Conservation (phyloP, 2,329 filamentous ascomycete genomes). For the Penicillium hesseltinei region DNA sequence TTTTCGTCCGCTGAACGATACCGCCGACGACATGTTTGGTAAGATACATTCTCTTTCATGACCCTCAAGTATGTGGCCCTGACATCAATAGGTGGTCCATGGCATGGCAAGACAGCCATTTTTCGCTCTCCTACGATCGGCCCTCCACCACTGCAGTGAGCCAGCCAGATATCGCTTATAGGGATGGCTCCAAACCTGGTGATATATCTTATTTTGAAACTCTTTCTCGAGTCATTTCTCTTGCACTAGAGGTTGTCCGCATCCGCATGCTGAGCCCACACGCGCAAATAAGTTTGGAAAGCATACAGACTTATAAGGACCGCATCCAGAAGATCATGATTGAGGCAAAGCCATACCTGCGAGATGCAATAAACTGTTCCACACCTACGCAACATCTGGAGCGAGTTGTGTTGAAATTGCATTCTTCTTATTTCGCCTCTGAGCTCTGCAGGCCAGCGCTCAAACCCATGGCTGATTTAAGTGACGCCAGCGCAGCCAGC, state of each 20-base stretch:
- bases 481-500: conserved; percentile 38
- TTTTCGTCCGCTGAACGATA: conserved; percentile 51
- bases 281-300: conserved; percentile 52
- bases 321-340: conserved; percentile 57
- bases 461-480: conserved; percentile 49
- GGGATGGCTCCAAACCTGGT: conserved; percentile 48
- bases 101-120: conserved; percentile 63
- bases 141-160: conserved; percentile 56
- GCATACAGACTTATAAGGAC: conserved; percentile 57
- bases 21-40: conserved; percentile 47
- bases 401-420: conserved; percentile 60
- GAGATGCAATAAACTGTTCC: conserved; percentile 49
- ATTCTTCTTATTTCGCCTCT: conserved; percentile 61
- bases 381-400: conserved; percentile 54
- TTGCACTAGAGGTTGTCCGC: conserved; percentile 58
- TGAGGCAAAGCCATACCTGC: conserved; percentile 58
- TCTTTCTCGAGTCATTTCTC: conserved; percentile 55
- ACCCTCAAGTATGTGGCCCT: neutral
- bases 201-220: conserved; percentile 58
- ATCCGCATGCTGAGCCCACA: conserved; percentile 56
- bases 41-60: conserved; percentile 10
- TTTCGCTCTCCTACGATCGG: conserved; percentile 63
- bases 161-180: conserved; percentile 52
- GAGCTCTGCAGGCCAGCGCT: conserved; percentile 62
- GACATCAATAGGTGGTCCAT: conserved; percentile 54